A percentile compares a stretch with the other conserved stretches of the same genome.
Evolutionary conservation across 345 rosid genomes (phyloP).

Genomic region (Heritiera littoralis): DNA sequence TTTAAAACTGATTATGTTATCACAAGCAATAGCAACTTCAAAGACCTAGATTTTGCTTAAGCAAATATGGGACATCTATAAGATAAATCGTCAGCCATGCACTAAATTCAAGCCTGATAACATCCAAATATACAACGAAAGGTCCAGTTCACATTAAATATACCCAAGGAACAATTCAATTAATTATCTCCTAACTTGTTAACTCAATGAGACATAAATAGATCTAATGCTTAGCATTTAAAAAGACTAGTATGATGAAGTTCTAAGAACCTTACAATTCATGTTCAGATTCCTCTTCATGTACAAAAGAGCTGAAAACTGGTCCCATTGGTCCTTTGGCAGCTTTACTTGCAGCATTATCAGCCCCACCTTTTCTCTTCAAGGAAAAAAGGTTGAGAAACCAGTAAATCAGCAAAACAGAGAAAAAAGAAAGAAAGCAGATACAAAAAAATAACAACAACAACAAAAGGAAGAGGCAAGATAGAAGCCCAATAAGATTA

Average conservation of each 20-base stretch:
- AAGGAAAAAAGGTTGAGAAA: conserved; percentile 24
- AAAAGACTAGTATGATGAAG: conserved; percentile 14
- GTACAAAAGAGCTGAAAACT: conserved; percentile 80
- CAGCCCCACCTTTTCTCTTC: conserved; percentile 53
- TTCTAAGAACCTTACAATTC: conserved; percentile 76
- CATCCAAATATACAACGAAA: background rate
- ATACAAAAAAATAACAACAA: conserved; percentile 4
- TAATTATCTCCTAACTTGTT: background rate
- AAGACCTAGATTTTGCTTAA: background rate
- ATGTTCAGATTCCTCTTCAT: conserved; percentile 76
- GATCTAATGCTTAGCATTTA: background rate
- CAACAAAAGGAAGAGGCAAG: background rate
- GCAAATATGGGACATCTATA: background rate
- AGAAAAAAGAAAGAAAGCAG: conserved; percentile 3
- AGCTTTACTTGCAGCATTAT: conserved; percentile 38
- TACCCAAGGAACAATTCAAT: background rate
- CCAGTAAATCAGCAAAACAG: conserved; percentile 19
- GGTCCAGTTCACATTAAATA: background rate
- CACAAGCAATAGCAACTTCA: conserved; percentile 1
- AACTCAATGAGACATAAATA: background rate
- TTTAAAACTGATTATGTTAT: background rate
- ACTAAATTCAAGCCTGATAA: background rate
- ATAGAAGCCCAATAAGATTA: conserved; percentile 14
- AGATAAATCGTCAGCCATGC: background rate
- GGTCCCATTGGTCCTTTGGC: conserved; percentile 82